These are phyloP conservation scores for Oryza meyeriana DNA, from an alignment of 176 grass and related monocot species.

Conservation along the genomic window DNA sequence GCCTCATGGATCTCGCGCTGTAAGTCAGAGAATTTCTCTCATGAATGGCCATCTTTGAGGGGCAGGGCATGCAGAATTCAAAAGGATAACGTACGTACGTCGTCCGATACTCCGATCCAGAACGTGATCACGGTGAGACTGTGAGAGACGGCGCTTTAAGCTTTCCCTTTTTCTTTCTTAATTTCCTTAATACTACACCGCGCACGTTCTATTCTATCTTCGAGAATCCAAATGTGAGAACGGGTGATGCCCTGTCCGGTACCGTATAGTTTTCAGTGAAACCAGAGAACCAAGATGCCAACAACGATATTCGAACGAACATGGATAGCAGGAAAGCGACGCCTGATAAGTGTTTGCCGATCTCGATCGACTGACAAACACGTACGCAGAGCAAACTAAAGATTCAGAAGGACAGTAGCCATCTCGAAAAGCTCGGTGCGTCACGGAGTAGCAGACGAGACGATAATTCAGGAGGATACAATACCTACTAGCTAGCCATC, in stretches of 20 bases:
- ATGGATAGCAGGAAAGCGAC: not conserved
- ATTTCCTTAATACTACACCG: not conserved
- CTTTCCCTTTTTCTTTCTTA: not conserved
- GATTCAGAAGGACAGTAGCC: not conserved
- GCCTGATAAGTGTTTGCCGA: not conserved
- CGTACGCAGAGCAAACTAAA: not conserved
- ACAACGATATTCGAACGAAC: constrained; percentile 27
- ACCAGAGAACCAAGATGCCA: not conserved
- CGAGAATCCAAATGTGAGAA: not conserved
- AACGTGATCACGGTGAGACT: not conserved
- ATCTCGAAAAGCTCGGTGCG: not conserved
- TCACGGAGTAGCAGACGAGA: not conserved
- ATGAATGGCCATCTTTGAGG: not conserved
- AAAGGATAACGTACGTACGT: not conserved
- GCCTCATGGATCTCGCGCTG: not conserved
- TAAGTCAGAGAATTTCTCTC: not conserved
- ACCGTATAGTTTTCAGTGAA: constrained; percentile 16
- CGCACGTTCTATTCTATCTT: not conserved
- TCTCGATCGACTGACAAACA: constrained; percentile 15
- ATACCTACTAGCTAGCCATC: too few relatives aligned
- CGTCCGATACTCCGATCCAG: too few relatives aligned
- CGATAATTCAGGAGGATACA: not conserved
- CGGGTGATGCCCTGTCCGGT: not conserved
- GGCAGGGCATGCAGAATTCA: not conserved
- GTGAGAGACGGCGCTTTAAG: not conserved